A percentile compares a stretch with the other conserved stretches of the same genome.
Conservation (phyloP, 208 protist species). For the Acanthamoeba royreba region DNA sequence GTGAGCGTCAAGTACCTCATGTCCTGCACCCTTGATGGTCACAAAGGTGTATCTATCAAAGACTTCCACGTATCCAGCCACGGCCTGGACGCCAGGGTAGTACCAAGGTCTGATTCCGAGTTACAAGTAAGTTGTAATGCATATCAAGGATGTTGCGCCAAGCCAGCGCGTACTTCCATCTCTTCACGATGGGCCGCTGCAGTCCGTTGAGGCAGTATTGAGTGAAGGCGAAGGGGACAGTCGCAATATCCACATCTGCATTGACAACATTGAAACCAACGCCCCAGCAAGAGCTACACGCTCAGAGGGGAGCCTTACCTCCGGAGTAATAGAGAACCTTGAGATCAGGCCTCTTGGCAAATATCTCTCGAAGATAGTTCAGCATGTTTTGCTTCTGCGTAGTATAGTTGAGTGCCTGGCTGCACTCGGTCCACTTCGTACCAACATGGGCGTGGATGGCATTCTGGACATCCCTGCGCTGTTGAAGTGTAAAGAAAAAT, state of each 20-base stretch:
- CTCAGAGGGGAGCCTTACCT: not conserved
- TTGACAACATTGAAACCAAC: not conserved
- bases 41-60: not conserved
- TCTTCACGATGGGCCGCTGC: not conserved
- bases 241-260: constrained; percentile 27
- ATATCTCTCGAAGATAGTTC: not conserved
- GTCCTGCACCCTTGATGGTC: constrained; percentile 36
- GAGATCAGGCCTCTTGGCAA: not conserved
- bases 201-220: constrained; percentile 5
- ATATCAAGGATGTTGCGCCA: too few relatives aligned
- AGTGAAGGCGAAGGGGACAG: constrained; percentile 19
- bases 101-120: constrained; percentile 1
- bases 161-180: not conserved
- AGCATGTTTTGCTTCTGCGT: constrained; percentile 7
- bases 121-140: too few relatives aligned
- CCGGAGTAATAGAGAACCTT: constrained; percentile 15
- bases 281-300: not conserved
- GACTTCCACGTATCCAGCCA: constrained; percentile 4
- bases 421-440: not conserved
- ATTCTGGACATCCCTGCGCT: constrained; percentile 65
- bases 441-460: constrained; percentile 66
- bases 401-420: not conserved
- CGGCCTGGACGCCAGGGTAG: not conserved
- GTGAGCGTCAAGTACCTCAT: not conserved
- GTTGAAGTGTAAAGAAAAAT: not conserved